These are phyloP conservation scores for Cladorrhinum sp. DNA, from an alignment of 2,329 filamentous ascomycete genomes.

Conservation along the genomic window DNA sequence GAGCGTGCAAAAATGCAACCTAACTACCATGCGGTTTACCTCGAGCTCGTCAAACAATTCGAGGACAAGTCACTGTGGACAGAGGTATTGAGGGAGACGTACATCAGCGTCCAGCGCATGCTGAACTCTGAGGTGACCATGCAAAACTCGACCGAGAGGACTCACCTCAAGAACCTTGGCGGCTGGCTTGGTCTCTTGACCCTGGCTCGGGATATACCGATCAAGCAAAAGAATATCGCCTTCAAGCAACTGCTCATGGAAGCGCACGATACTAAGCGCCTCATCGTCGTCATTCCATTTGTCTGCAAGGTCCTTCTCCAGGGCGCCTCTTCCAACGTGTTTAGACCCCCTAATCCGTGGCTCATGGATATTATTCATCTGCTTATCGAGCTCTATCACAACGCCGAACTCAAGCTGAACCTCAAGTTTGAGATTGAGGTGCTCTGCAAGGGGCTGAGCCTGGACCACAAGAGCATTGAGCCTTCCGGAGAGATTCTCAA, in stretches of 20 bases:
- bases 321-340: constrained; percentile 79
- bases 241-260: constrained; percentile 95
- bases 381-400: constrained; percentile 89
- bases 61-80: constrained; percentile 75
- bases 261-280: constrained; percentile 85
- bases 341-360: constrained; percentile 95
- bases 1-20: constrained; percentile 96
- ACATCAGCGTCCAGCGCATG: constrained; percentile 78
- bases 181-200: constrained; percentile 92
- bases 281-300: constrained; percentile 92
- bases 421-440: constrained; percentile 99
- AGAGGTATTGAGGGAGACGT: constrained; percentile 91
- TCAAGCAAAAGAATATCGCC: constrained; percentile 93
- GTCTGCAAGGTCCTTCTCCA: constrained; percentile 94
- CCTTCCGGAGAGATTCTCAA: constrained; percentile 84
- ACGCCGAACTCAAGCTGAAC: constrained; percentile 90
- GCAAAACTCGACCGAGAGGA: constrained; percentile 78
- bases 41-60: constrained; percentile 82
- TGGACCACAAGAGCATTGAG: constrained; percentile 91
- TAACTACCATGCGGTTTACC: constrained; percentile 91
- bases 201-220: constrained; percentile 88
- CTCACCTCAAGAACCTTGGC: constrained; percentile 88
- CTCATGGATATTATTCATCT: constrained; percentile 92
- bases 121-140: constrained; percentile 87
- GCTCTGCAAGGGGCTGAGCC: constrained; percentile 82